Conservation (phyloP, 148 eudicot genomes). For the Heliosperma pusillum region DNA sequence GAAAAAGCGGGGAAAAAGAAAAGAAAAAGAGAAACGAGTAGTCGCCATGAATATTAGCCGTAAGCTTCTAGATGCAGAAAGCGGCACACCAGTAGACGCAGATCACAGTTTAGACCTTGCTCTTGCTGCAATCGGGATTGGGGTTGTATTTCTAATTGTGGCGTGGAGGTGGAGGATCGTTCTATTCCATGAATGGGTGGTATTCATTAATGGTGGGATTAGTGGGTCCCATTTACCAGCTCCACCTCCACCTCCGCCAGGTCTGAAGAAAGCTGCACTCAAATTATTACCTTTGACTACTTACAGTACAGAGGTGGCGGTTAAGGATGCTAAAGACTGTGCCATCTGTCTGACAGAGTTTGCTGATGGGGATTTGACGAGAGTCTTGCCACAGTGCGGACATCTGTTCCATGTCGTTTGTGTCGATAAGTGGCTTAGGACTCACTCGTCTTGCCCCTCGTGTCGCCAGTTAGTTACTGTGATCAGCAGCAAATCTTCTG, state of each 20-base stretch:
- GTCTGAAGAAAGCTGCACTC: slow-evolving; percentile 2
- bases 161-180: not conserved
- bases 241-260: slow-evolving; percentile 13
- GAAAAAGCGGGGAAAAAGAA: too few relatives aligned
- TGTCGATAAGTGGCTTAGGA: slow-evolving; percentile 48
- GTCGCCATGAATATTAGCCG: not conserved
- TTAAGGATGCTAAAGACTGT: slow-evolving; percentile 29
- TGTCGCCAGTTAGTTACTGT: slow-evolving; percentile 44
- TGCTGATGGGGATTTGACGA: slow-evolving; percentile 38
- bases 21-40: not conserved
- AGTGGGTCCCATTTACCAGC: slow-evolving; percentile 3
- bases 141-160: not conserved
- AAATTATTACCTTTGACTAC: slow-evolving; percentile 8
- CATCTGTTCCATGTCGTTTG: slow-evolving; percentile 50
- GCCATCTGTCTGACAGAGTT: slow-evolving; percentile 50
- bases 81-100: not conserved
- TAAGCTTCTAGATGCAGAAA: slow-evolving; percentile 4
- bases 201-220: not conserved
- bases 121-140: not conserved
- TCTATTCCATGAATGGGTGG: slow-evolving; percentile 6
- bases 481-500: slow-evolving; percentile 10
- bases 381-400: slow-evolving; percentile 48
- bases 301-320: slow-evolving; percentile 1
- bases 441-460: slow-evolving; percentile 54
- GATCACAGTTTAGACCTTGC: not conserved